A percentile compares a stretch with the other conserved stretches of the same genome.
Evolutionary conservation across 1,284 basidiomycete species (phyloP).

Genomic region (Cronartium ribicola): DNA sequence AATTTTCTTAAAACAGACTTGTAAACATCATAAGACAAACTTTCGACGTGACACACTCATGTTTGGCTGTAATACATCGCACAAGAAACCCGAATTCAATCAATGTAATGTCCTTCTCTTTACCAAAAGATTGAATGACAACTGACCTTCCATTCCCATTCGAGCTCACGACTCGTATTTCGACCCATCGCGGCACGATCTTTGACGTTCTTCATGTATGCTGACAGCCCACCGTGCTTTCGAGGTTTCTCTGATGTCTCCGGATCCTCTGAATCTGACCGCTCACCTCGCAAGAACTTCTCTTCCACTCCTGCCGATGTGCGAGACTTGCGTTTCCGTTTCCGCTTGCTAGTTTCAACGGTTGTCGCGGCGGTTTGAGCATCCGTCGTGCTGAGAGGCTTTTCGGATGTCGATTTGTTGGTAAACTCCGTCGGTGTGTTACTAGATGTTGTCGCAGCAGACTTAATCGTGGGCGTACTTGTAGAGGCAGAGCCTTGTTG

Average conservation of each 20-base stretch:
- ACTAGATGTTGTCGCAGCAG: not conserved
- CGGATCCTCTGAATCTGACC: slow-evolving; percentile 39
- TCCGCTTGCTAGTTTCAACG: not conserved
- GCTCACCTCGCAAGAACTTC: slow-evolving; percentile 27
- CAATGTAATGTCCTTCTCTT: not conserved
- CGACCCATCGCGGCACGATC: slow-evolving; percentile 14
- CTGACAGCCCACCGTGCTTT: slow-evolving; percentile 26
- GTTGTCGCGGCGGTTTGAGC: not conserved
- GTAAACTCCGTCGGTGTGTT: not conserved
- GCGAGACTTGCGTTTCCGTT: slow-evolving; percentile 28
- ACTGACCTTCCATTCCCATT: slow-evolving; percentile 41
- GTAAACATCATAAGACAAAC: slow-evolving; percentile 22
- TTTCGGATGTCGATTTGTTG: not conserved
- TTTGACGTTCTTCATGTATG: slow-evolving; percentile 37
- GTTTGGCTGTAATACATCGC: slow-evolving; percentile 16
- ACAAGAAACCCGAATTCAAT: not conserved
- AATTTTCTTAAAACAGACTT: not conserved
- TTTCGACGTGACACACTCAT: slow-evolving; percentile 39
- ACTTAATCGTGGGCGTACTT: not conserved
- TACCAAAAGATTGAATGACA: not conserved
- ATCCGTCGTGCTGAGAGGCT: not conserved
- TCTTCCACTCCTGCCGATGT: slow-evolving; percentile 36
- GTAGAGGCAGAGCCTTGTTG: not conserved
- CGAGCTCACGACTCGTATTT: slow-evolving; percentile 31
- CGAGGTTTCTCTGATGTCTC: slow-evolving; percentile 34